These are phyloP conservation scores for Aspergillus olivimuriae DNA, from an alignment of 495 filamentous ascomycete genomes.

Conservation along the genomic window DNA sequence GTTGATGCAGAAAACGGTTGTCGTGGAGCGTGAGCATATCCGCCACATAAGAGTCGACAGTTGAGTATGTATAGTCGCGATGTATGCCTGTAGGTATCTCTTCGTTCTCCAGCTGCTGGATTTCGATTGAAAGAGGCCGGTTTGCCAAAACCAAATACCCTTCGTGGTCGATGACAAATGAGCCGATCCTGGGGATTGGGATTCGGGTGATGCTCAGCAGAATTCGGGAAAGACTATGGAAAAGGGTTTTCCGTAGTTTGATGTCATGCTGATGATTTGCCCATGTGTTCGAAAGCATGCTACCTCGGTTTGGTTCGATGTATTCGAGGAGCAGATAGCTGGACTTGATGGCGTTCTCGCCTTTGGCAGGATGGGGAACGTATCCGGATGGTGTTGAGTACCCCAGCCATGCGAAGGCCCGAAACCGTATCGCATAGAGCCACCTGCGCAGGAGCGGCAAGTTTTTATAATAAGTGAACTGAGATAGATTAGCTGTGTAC, in stretches of 20 bases:
- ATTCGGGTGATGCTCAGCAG: slow-evolving; percentile 23
- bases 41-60: slow-evolving; percentile 25
- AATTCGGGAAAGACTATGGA: slow-evolving; percentile 22
- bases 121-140: slow-evolving; percentile 21
- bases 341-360: slow-evolving; percentile 2
- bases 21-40: slow-evolving; percentile 28
- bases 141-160: slow-evolving; percentile 24
- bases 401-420: slow-evolving; percentile 14
- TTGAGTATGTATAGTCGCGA: slow-evolving; percentile 23
- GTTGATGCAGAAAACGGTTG: slow-evolving; percentile 26
- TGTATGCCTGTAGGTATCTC: slow-evolving; percentile 25
- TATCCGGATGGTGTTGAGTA: slow-evolving; percentile 21
- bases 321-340: slow-evolving; percentile 33
- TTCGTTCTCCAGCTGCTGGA: slow-evolving; percentile 30
- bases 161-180: slow-evolving; percentile 23
- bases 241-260: slow-evolving; percentile 19
- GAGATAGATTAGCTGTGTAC: slow-evolving; percentile 15
- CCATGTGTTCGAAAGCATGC: slow-evolving; percentile 30
- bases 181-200: slow-evolving; percentile 27
- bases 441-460: too few relatives aligned
- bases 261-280: slow-evolving; percentile 13
- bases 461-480: too few relatives aligned
- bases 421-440: too few relatives aligned
- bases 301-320: slow-evolving; percentile 24
- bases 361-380: slow-evolving; percentile 10